Evolutionary conservation across 2,329 filamentous ascomycete species (phyloP), one percentile per base, ranked within the genome.

Genomic region (Hymenoscyphus fraxineus): DNA sequence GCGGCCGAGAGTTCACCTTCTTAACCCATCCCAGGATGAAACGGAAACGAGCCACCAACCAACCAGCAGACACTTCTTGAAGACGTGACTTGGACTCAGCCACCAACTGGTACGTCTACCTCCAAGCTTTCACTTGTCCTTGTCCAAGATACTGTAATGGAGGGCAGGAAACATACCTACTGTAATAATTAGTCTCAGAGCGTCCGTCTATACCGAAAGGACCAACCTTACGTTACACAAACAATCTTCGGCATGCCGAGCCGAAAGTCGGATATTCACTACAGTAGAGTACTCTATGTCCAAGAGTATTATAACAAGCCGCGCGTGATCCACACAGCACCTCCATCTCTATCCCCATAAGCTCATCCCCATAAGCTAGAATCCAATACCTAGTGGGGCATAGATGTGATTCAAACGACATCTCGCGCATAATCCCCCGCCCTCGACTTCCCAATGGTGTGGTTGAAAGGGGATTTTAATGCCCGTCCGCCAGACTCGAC

Each of bases 141-240:
- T 27, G 27, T 27, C 27, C 27, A 27, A 27, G 27, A 27, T 27
- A 27, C 27, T 27, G 27, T 27, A 27, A 27, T 27, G 27, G 27
- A 27, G 27, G 27, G 27, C 27, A 27, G 44, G 44, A 51, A 51
- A 51, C 4, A 35, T 9, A 10, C 4, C 44, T 35, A 10, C 35
- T n/a, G 44, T 27, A 12, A 51, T 27, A 51, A 51, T 22, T n/a
- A 22, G 19, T 51, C n/a, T 22, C 22, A 19, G 22, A 22, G 6
- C 19, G 44, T 22, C 19, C 19, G 44, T 22, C 19, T 27, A 51
- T 51, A 9, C 44, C 44, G 44, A 22, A 19, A 2, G 44, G 9
- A 58, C 38, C 56, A 16, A 40, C 56, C 56, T 38, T 19, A 32
- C 16, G 56, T 58, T 58, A 58, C 56, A 58, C 56, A 58, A 31